These are phyloP conservation scores for Amanita phalloides DNA, from an alignment of 768 basidiomycete genomes.

Conservation along the genomic window DNA sequence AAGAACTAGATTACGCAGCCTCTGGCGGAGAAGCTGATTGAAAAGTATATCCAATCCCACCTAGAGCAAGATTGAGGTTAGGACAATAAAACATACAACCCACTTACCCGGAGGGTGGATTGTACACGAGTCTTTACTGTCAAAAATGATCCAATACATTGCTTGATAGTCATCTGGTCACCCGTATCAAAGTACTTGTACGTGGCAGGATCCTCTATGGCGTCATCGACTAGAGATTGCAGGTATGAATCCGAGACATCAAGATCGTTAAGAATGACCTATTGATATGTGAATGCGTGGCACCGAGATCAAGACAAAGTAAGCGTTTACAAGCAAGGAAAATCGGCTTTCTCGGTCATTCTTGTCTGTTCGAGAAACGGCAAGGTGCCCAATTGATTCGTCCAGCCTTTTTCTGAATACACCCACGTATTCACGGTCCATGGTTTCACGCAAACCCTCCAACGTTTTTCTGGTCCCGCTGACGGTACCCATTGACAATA, in stretches of 20 bases:
- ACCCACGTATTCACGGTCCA: slow-evolving; percentile 77
- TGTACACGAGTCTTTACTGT: slow-evolving; percentile 55
- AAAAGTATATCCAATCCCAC: slow-evolving; percentile 88
- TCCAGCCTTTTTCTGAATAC: slow-evolving; percentile 82
- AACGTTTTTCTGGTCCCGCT: slow-evolving; percentile 46
- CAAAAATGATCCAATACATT: slow-evolving; percentile 37
- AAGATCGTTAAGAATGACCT: slow-evolving; percentile 92
- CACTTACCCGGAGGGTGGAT: slow-evolving; percentile 57
- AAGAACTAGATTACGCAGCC: slow-evolving; percentile 68
- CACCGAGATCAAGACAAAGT: not conserved
- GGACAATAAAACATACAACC: not conserved
- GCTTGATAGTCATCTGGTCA: slow-evolving; percentile 42
- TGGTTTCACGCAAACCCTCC: slow-evolving; percentile 53
- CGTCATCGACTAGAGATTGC: slow-evolving; percentile 67
- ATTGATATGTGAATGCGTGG: not conserved
- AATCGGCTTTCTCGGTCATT: slow-evolving; percentile 70
- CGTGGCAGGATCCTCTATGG: slow-evolving; percentile 41
- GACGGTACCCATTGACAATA: slow-evolving; percentile 69
- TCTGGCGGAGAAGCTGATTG: slow-evolving; percentile 87
- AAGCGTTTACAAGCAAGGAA: slow-evolving; percentile 67
- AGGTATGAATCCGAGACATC: slow-evolving; percentile 86
- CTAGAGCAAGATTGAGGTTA: slow-evolving; percentile 24
- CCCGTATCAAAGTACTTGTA: slow-evolving; percentile 55
- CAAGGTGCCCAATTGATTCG: slow-evolving; percentile 62
- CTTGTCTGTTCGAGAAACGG: slow-evolving; percentile 51